Percentiles rank a stretch among this genome's conserved stretches.
phyloP scores from a whole-genome alignment of 352 stramenopile species.

The Globisporangium takayamanum region DNA sequence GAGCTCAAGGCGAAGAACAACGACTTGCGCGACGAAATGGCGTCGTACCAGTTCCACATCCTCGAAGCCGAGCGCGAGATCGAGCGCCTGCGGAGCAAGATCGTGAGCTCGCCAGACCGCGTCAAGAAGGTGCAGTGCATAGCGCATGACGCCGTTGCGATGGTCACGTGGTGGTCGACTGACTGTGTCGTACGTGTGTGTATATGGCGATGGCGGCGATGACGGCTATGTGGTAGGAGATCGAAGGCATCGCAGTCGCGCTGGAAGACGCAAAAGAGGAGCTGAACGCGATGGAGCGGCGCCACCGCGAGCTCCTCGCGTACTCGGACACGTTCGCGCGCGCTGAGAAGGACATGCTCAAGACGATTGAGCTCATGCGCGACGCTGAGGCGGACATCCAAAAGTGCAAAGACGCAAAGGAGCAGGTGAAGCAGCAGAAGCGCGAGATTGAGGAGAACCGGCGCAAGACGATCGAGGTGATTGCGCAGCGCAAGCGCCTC shows the following conservation, averaged over 20 bases:
- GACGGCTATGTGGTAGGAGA: constrained; percentile 22
- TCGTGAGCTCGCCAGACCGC: constrained; percentile 89
- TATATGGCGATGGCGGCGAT: not conserved
- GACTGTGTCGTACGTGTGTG: not conserved
- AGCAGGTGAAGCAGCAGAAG: constrained; percentile 54
- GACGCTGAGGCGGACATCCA: constrained; percentile 61
- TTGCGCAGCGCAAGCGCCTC: constrained; percentile 61
- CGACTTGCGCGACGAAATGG: constrained; percentile 77
- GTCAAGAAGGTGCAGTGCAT: constrained; percentile 40
- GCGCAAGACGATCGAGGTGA: constrained; percentile 37
- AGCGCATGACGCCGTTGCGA: not conserved
- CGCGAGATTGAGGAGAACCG: constrained; percentile 48
- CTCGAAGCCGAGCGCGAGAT: constrained; percentile 82
- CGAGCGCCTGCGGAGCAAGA: constrained; percentile 61
- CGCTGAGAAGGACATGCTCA: constrained; percentile 61
- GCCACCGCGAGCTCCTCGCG: constrained; percentile 41
- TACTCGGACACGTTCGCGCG: constrained; percentile 64
- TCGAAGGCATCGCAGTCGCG: constrained; percentile 41
- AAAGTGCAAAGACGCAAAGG: constrained; percentile 63
- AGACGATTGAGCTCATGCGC: constrained; percentile 50
- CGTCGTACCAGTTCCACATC: constrained; percentile 63
- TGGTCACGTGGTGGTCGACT: not conserved
- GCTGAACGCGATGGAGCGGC: constrained; percentile 57
- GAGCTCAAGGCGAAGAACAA: constrained; percentile 76
- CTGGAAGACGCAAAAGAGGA: constrained; percentile 72